Base-by-base conservation (phyloP, 2,329 filamentous ascomycete genomes). In the Xylaria sp. region DNA sequence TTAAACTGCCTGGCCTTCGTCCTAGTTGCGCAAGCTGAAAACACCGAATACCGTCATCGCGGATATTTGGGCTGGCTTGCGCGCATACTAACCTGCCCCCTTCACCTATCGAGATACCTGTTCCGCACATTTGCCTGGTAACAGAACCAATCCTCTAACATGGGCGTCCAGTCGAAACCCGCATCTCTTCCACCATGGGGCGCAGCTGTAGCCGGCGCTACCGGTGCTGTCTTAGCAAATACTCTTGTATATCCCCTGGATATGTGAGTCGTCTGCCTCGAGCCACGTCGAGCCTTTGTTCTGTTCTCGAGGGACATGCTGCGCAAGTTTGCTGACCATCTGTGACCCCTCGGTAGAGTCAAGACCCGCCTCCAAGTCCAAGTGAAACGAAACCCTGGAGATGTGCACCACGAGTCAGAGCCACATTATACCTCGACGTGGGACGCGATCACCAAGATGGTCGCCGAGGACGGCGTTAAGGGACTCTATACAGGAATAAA, bases 341-440 rank as follows among this genome's bases (percentile, higher is more conserved):
- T 53, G 61, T 60, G 64, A 54, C 27, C 27, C 21, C 37, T 47
- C 21, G 13, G 27, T 77, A 98, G 94, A 75, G 93, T 99, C 75
- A 99, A 99, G 84, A 99, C 96, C 58, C 91, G 94, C 67, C 87
- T 99, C 37, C 96, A 99, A 82, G 95, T 98, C 35, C 96, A 99
- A 81, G 91, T 97, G 63, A 97, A 94, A 77, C 82, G 82, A 69
- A 84, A 85, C 71, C 75, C 82, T 55, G 85, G 82, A 60, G 79
- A 82, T 55, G 78, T 82, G 67, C 84, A 79, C 48, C 77, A 78
- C 50, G 78, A 77, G 70, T 82, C 87, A 70, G 84, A 90, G 59
- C 85, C 88, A 65, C 93, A 97, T 82, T 99, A 99, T 81, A 85
- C 88, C 48, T 95, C 93, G 60, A 95, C 94, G 10, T 86, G 93